Conservation (phyloP, 441 rosid species). For the Gossypium davidsonii region DNA sequence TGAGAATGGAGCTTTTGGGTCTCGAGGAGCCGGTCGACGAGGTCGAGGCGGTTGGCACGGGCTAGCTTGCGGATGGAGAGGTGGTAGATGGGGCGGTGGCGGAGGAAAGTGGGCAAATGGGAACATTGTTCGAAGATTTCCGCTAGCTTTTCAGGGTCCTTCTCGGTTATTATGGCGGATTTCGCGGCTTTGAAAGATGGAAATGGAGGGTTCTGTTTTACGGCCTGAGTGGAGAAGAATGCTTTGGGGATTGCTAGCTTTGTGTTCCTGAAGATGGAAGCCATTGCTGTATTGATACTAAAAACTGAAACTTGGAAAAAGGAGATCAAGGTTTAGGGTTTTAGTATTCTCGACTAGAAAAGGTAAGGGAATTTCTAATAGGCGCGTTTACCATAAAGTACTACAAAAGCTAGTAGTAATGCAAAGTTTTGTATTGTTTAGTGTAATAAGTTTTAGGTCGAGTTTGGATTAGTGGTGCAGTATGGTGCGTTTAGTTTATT, state of each 20-base stretch:
- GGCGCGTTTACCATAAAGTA: neutral
- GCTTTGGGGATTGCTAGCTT: constrained; percentile 6
- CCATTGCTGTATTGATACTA: constrained; percentile 16
- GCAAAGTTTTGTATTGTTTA: neutral
- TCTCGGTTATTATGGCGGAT: constrained; percentile 24
- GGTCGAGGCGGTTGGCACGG: constrained; percentile 23
- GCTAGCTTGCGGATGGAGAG: constrained; percentile 29
- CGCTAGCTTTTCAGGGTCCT: constrained; percentile 25
- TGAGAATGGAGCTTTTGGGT: constrained; percentile 6
- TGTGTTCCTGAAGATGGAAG: constrained; percentile 20
- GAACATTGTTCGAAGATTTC: constrained; percentile 20
- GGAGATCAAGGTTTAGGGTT: constrained; percentile 10
- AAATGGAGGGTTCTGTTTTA: constrained; percentile 7
- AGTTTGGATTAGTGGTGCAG: rapidly evolving
- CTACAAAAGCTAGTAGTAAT: neutral
- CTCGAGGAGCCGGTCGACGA: constrained; percentile 21
- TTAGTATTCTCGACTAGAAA: neutral
- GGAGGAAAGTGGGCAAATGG: constrained; percentile 24
- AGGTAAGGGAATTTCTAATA: neutral
- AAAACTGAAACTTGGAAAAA: neutral
- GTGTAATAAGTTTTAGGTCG: neutral
- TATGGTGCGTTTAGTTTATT: too few relatives aligned
- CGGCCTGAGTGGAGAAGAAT: constrained; percentile 17
- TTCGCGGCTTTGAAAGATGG: constrained; percentile 26
- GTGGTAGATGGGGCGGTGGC: constrained; percentile 29